phyloP scores from a whole-genome alignment of 106 monocot species.

The Allium sativum region DNA sequence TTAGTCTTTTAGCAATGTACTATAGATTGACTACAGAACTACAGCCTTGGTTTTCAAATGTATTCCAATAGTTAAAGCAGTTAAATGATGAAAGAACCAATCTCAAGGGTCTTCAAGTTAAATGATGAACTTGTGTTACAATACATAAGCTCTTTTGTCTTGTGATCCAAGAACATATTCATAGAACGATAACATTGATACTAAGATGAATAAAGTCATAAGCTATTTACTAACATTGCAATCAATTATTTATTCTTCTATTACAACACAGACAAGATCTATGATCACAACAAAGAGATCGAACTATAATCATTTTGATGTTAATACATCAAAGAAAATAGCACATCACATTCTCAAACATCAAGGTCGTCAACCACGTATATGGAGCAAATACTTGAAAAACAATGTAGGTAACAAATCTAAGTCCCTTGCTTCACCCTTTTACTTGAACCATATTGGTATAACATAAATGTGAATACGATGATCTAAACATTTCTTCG shows the following conservation, averaged over 20 bases:
- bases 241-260: too few species aligned
- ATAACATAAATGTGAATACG: too few species aligned
- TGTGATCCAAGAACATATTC: too few species aligned
- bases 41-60: background rate
- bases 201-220: too few species aligned
- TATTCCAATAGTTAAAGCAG: constrained; percentile 43
- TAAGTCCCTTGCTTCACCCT: too few species aligned
- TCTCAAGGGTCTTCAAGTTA: constrained; percentile 65
- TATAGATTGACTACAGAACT: background rate
- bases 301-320: constrained; percentile 51
- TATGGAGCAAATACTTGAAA: constrained; percentile 21
- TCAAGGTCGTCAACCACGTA: constrained; percentile 11
- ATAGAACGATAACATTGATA: too few species aligned
- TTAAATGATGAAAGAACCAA: constrained; percentile 74
- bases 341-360: constrained; percentile 25
- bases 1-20: constrained; percentile 15
- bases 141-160: too few species aligned
- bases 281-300: constrained; percentile 41
- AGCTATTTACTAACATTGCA: too few species aligned
- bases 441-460: too few species aligned
- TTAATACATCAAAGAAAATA: constrained; percentile 60
- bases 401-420: constrained; percentile 4
- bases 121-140: too few species aligned
- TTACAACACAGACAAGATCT: constrained; percentile 80
- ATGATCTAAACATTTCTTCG: too few species aligned